These are phyloP conservation scores for Laburnicola sp. DNA, from an alignment of 2,329 filamentous ascomycete genomes.

Conservation along the genomic window DNA sequence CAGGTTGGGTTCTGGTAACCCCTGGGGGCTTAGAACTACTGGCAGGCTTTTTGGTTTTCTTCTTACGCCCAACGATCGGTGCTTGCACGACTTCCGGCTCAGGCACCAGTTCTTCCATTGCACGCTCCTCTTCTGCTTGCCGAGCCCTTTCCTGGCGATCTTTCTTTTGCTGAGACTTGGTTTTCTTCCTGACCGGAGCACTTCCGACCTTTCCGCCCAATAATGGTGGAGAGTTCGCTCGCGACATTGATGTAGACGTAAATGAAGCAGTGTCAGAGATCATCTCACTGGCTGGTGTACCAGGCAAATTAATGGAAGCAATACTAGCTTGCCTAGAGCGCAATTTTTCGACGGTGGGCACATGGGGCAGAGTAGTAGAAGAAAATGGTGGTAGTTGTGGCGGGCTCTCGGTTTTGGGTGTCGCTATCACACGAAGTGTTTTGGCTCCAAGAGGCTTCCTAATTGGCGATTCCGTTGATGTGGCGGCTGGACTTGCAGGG, in stretches of 20 bases:
- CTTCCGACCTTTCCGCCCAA: conserved; percentile 66
- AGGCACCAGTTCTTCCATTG: conserved; percentile 47
- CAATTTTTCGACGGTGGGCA: conserved; percentile 46
- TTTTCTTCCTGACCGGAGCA: conserved; percentile 68
- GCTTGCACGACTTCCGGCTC: conserved; percentile 61
- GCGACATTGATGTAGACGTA: conserved; percentile 71
- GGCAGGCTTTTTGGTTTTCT: conserved; percentile 74
- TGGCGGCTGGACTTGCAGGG: conserved; percentile 58
- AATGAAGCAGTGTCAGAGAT: conserved; percentile 78
- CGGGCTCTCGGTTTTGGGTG: conserved; percentile 63
- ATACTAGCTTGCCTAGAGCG: conserved; percentile 58
- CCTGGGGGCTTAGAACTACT: conserved; percentile 29
- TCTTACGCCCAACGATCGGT: conserved; percentile 78
- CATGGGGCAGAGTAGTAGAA: conserved; percentile 34
- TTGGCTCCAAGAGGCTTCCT: conserved; percentile 56
- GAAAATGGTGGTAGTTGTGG: conserved; percentile 44
- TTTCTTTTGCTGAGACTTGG: conserved; percentile 79
- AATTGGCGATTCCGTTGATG: conserved; percentile 49
- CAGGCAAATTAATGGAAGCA: conserved; percentile 65
- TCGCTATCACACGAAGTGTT: conserved; percentile 70
- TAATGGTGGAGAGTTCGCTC: conserved; percentile 69
- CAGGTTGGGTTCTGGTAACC: conserved; percentile 31
- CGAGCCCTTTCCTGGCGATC: conserved; percentile 65
- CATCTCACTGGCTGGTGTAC: conserved; percentile 72
- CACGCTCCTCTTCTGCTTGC: conserved; percentile 64